phyloP scores from a whole-genome alignment of 345 rosid species.

The Brassica carinata region DNA sequence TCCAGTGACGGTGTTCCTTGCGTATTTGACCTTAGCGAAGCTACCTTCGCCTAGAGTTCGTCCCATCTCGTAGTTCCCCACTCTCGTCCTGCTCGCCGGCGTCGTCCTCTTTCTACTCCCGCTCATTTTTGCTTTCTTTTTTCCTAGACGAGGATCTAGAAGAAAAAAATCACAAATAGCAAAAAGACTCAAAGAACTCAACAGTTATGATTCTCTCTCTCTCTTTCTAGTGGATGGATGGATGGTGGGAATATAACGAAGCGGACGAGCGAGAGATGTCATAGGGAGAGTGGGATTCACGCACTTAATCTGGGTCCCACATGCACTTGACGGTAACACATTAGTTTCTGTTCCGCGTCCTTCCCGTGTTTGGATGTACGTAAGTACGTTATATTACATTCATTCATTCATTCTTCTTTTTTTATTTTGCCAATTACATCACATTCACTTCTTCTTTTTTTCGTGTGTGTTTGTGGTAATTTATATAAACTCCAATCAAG shows the following conservation, averaged over 20 bases:
- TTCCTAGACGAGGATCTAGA: not conserved
- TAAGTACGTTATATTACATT: not conserved
- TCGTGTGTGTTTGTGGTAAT: not conserved
- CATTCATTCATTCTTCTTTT: no score
- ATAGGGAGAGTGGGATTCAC: constrained; percentile 32
- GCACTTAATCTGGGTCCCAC: constrained; percentile 1
- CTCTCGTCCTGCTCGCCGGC: constrained; percentile 63
- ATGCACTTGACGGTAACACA: not conserved
- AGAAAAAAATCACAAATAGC: not conserved
- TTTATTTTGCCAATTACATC: no score
- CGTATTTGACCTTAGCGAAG: constrained; percentile 91
- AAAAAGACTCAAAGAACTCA: not conserved
- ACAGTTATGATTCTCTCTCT: not conserved
- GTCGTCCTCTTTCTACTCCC: constrained; percentile 36
- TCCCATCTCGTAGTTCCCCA: constrained; percentile 88
- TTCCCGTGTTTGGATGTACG: not conserved
- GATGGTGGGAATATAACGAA: not conserved
- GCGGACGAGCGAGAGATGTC: constrained; percentile 15
- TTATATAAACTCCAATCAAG: not conserved
- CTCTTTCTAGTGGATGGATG: constrained; percentile 4
- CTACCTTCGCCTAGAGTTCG: constrained; percentile 85
- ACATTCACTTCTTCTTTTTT: not conserved
- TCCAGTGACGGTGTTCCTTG: constrained; percentile 66
- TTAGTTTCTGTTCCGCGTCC: constrained; percentile 45
- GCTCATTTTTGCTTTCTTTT: constrained; percentile 37